Evolutionary conservation across 2,329 filamentous ascomycete species (phyloP).

Genomic region (Chaetomiaceae sp.): DNA sequence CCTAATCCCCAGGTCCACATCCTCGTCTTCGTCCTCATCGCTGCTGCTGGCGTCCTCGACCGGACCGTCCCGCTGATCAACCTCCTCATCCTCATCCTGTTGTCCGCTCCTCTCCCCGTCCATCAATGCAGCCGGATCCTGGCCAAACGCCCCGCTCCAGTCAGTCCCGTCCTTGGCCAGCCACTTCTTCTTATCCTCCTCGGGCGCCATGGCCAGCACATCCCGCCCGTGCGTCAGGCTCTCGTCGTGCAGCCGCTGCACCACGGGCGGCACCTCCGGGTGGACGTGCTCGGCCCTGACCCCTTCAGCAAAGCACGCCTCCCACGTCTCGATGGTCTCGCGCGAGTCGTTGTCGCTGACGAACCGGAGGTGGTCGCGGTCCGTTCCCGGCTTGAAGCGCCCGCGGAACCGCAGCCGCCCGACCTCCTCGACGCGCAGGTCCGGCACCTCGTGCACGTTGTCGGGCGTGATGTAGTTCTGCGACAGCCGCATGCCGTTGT

Average conservation of each 20-base stretch:
- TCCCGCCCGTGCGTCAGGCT: conserved; percentile 77
- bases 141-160: conserved; percentile 81
- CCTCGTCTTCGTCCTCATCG: conserved; percentile 10
- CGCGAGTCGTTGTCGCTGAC: conserved; percentile 82
- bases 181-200: conserved; percentile 74
- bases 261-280: conserved; percentile 66
- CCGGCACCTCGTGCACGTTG: conserved; percentile 65
- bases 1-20: conserved; percentile 24
- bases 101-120: conserved; percentile 15
- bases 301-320: conserved; percentile 84
- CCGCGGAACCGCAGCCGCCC: conserved; percentile 77
- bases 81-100: conserved; percentile 30
- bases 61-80: conserved; percentile 32
- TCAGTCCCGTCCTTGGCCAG: conserved; percentile 74
- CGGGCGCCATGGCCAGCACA: conserved; percentile 66
- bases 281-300: conserved; percentile 68
- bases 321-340: conserved; percentile 93
- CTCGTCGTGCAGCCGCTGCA: conserved; percentile 74
- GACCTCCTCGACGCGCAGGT: conserved; percentile 72
- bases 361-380: conserved; percentile 78
- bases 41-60: background rate
- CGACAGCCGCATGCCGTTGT: conserved; percentile 68
- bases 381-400: conserved; percentile 84
- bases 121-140: conserved; percentile 60
- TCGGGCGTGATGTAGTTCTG: conserved; percentile 89